Base-by-base conservation (phyloP, 495 filamentous ascomycete genomes). In the Trichoderma virens region DNA sequence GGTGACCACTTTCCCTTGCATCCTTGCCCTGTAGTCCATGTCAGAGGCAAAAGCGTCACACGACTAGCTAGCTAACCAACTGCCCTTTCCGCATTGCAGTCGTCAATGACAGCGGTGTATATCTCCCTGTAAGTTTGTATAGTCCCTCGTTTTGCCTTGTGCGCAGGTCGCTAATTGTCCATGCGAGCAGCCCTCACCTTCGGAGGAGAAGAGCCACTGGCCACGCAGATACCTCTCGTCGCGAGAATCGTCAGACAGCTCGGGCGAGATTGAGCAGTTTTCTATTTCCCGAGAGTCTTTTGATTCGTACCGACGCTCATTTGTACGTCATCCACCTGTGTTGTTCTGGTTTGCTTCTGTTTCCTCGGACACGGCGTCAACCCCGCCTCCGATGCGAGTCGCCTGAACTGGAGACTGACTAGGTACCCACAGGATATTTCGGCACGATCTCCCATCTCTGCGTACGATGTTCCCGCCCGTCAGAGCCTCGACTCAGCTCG, bases 281-380 rank as follows among this genome's bases (percentile, higher is more conserved):
- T 91, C 89, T 62, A 98, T 98, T 76, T 97, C 94, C 34, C 87
- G 94, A 68, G 94, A 98, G 76, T 97, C 92, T 9, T 98, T 98
- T 74, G 94, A 98, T 73, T 97, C 93, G 31, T 98, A 98, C 73
- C 85, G 94, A 61, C 87, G 94, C 66, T 97, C 94, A 65, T 98
- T 98, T 79, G 93, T 96, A 83, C 63, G 89, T 80, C 34, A 27
- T 64, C 39, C 25, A 54, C 25, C 62, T 64, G 25, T 32, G 59
- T 20, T 43, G 13, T 13, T 5, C 25, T 61, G 60, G 27, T 66
- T 11, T 16, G 5, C 0, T 16, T 20, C 25, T 3, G 2, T 25
- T 61, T 23, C 5, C 30, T 34, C 59, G 59, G 31, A 6, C 30
- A n/a, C 34, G 9, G n/a, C 54, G 13, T 60, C 35, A 28, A 16